phyloP scores from a whole-genome alignment of 192 early-diverging fungal species.

The Cladochytrium replicatum region DNA sequence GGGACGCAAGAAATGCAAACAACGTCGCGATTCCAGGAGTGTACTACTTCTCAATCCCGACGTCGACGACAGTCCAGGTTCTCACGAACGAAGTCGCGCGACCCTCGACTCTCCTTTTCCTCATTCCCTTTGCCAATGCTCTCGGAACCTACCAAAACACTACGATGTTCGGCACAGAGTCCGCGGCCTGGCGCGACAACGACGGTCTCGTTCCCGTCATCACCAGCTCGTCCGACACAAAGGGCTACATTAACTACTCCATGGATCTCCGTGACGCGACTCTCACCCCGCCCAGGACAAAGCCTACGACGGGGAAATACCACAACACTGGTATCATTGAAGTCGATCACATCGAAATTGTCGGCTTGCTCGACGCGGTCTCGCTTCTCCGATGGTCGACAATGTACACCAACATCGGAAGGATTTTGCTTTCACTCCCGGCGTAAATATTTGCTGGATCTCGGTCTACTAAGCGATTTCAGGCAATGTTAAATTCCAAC shows the following conservation, averaged over 20 bases:
- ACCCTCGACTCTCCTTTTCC: conserved; percentile 3
- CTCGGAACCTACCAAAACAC: conserved; percentile 15
- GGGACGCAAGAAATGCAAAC: neutral
- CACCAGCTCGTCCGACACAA: neutral
- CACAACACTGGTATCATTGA: too few relatives aligned
- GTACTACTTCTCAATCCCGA: conserved; percentile 12
- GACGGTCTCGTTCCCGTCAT: conserved; percentile 15
- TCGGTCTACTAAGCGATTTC: too few relatives aligned
- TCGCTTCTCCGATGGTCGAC: too few relatives aligned
- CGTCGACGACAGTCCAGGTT: conserved; percentile 1
- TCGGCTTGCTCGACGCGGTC: too few relatives aligned
- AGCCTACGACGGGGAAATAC: too few relatives aligned
- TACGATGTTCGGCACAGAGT: neutral
- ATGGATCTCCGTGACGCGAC: too few relatives aligned
- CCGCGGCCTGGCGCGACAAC: conserved; percentile 10
- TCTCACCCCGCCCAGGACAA: too few relatives aligned
- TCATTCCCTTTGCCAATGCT: conserved; percentile 4
- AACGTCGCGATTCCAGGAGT: conserved; percentile 9
- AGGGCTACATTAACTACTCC: conserved; percentile 8
- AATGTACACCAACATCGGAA: too few relatives aligned
- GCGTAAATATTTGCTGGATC: too few relatives aligned
- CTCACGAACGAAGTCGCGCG: neutral
- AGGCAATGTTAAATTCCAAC: too few relatives aligned
- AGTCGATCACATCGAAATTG: too few relatives aligned
- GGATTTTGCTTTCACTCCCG: too few relatives aligned